A percentile compares a stretch with the other conserved stretches of the same genome.
These are phyloP conservation scores for Phyllosticta capitalensis DNA, from an alignment of 2,329 filamentous ascomycete genomes.

Conservation along the genomic window DNA sequence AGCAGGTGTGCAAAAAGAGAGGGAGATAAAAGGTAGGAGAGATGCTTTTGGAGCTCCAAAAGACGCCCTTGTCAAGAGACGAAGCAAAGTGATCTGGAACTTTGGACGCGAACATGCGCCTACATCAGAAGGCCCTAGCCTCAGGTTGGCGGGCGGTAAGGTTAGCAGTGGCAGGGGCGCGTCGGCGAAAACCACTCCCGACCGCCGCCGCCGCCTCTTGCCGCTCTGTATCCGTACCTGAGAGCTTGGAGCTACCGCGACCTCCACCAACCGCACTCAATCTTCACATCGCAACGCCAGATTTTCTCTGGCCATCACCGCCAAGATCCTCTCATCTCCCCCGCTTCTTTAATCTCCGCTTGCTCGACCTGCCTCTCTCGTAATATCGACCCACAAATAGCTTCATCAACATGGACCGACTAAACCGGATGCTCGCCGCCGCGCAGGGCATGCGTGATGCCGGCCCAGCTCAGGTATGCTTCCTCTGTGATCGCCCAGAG, in stretches of 20 bases:
- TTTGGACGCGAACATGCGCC: neutral
- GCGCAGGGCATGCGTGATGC: conserved; percentile 57
- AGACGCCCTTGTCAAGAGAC: neutral
- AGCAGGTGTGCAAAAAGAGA: neutral
- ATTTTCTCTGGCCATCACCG: neutral
- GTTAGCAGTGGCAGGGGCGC: neutral
- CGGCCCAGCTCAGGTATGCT: conserved; percentile 51
- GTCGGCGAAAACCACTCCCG: neutral
- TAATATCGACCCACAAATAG: conserved; percentile 1
- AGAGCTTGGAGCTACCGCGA: neutral
- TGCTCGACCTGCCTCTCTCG: conserved; percentile 3
- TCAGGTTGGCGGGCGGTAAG: neutral
- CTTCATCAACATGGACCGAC: conserved; percentile 63
- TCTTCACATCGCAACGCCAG: neutral
- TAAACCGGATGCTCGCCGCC: conserved; percentile 76
- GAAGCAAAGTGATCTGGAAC: neutral
- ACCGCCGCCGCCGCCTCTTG: no score
- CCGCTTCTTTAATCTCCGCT: conserved; percentile 1
- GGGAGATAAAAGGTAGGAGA: neutral
- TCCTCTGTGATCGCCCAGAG: conserved; percentile 3
- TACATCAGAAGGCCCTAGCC: neutral
- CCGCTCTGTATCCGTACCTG: neutral
- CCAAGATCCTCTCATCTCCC: neutral
- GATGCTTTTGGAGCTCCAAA: neutral
- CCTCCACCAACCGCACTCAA: neutral